Percentiles rank a stretch among this genome's conserved stretches.
phyloP scores from a whole-genome alignment of 768 basidiomycete species.

The Collybia nuda region DNA sequence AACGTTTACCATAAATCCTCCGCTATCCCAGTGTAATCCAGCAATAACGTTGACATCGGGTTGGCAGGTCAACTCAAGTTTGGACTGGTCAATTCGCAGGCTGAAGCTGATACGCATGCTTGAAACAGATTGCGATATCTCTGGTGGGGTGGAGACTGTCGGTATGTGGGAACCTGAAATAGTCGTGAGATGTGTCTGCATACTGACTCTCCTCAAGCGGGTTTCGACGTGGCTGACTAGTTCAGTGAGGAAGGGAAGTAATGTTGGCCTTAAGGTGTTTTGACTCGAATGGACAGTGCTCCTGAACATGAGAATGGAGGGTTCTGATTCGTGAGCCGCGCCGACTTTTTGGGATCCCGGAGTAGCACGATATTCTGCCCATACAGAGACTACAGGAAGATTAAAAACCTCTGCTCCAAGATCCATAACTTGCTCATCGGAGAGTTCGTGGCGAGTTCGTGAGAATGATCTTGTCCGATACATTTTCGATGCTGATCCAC shows the following conservation, averaged over 20 bases:
- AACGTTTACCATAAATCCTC: conserved; percentile 82
- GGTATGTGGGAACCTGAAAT: conserved; percentile 8
- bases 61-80: conserved; percentile 81
- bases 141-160: conserved; percentile 9
- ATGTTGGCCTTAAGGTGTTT: conserved; percentile 78
- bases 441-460: conserved; percentile 34
- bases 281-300: conserved; percentile 86
- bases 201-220: conserved; percentile 59
- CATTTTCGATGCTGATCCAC: conserved; percentile 37
- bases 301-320: conserved; percentile 77
- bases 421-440: conserved; percentile 54
- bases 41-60: conserved; percentile 93
- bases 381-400: conserved; percentile 77
- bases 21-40: conserved; percentile 90
- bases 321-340: conserved; percentile 33
- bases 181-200: conserved; percentile 19
- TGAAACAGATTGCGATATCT: conserved; percentile 29
- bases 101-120: conserved; percentile 80
- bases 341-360: conserved; percentile 39
- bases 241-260: conserved; percentile 85
- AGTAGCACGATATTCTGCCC: conserved; percentile 77
- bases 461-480: conserved; percentile 39
- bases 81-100: conserved; percentile 89
- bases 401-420: conserved; percentile 64
- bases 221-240: conserved; percentile 68